Conservation (phyloP, 2,329 filamentous ascomycete genomes). For the Fusarium ambrosium region DNA sequence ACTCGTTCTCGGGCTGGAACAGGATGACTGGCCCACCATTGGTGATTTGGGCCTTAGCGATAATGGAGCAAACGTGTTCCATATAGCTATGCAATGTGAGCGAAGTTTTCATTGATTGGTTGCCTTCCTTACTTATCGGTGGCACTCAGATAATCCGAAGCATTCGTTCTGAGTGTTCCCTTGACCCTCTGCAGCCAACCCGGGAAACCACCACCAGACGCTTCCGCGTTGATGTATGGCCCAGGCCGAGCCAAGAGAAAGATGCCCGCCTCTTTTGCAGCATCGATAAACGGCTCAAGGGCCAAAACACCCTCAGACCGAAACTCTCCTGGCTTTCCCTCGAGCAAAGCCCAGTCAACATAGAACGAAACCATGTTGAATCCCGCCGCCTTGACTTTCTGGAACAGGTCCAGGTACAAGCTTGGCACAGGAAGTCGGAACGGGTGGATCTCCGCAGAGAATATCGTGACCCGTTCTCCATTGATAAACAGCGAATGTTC, state of each 20-base stretch:
- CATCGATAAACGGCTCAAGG: slow-evolving; percentile 81
- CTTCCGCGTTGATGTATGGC: slow-evolving; percentile 85
- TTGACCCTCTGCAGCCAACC: slow-evolving; percentile 82
- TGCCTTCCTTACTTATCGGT: slow-evolving; percentile 70
- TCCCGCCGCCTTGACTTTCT: slow-evolving; percentile 85
- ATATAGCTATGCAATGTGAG: slow-evolving; percentile 56
- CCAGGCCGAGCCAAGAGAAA: slow-evolving; percentile 81
- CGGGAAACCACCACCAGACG: slow-evolving; percentile 81
- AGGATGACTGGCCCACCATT: slow-evolving; percentile 85
- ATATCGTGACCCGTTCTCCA: slow-evolving; percentile 78
- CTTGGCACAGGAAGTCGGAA: slow-evolving; percentile 65
- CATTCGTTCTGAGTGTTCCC: slow-evolving; percentile 73
- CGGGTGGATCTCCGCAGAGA: slow-evolving; percentile 81
- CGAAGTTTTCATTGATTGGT: fast-evolving
- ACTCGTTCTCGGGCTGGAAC: slow-evolving; percentile 87
- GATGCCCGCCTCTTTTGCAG: slow-evolving; percentile 78
- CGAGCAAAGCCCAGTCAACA: slow-evolving; percentile 81
- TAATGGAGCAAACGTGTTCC: slow-evolving; percentile 71
- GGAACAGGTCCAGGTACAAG: slow-evolving; percentile 78
- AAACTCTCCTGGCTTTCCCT: slow-evolving; percentile 79
- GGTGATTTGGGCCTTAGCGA: slow-evolving; percentile 84
- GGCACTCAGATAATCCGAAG: slow-evolving; percentile 72
- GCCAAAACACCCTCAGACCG: slow-evolving; percentile 79
- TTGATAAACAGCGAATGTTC: slow-evolving; percentile 77
- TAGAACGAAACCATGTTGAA: slow-evolving; percentile 88